These are phyloP conservation scores for Aspergillus flavus DNA, from an alignment of 2,329 filamentous ascomycete species.

Conservation along the genomic window DNA sequence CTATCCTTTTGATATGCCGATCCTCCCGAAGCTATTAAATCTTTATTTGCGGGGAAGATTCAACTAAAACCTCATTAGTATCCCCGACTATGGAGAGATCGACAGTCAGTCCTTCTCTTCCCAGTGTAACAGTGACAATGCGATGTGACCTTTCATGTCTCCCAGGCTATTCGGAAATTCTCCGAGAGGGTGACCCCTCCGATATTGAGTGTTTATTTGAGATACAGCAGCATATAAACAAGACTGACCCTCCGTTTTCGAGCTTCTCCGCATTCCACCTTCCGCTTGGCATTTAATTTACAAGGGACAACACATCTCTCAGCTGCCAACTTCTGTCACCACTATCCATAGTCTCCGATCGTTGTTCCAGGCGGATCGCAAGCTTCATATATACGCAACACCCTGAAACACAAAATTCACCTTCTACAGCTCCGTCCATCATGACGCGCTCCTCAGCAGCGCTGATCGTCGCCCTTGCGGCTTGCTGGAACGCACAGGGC, in stretches of 20 bases:
- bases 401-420: neutral
- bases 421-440: neutral
- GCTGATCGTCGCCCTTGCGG: constrained; percentile 19
- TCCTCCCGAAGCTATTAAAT: neutral
- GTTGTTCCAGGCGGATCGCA: too few species aligned
- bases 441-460: constrained; percentile 15
- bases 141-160: neutral
- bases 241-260: neutral
- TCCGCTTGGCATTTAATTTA: neutral
- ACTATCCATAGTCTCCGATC: neutral
- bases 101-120: neutral
- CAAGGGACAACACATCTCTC: neutral
- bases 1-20: neutral
- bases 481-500: constrained; percentile 12
- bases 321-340: neutral
- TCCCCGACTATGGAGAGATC: neutral
- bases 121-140: neutral
- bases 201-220: neutral
- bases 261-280: constrained; percentile 19
- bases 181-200: neutral
- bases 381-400: neutral
- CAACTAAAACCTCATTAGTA: neutral
- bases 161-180: neutral
- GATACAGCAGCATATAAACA: neutral
- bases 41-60: neutral